Evolutionary conservation across 306 rosid genomes (phyloP).

Genomic region (Prunus mume): DNA sequence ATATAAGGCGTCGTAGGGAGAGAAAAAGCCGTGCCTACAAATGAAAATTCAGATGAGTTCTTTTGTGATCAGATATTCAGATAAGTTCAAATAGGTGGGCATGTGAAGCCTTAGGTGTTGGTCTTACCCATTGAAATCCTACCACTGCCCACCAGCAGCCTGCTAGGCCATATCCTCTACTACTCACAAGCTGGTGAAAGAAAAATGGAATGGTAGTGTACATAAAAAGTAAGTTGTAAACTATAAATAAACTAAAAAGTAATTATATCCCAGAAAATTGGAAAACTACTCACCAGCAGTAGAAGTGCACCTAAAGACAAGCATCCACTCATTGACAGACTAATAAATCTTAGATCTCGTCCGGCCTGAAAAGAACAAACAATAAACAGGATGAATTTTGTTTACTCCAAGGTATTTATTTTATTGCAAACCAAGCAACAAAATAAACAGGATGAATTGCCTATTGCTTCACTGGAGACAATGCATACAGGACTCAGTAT

Average conservation of each 20-base stretch:
- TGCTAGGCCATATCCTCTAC: slow-evolving; percentile 50
- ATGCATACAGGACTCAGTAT: slow-evolving; percentile 1
- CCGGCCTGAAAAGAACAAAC: slow-evolving; percentile 52
- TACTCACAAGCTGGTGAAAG: slow-evolving; percentile 38
- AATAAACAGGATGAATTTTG: neutral
- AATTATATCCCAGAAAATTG: slow-evolving; percentile 4
- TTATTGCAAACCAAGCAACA: neutral
- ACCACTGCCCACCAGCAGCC: slow-evolving; percentile 60
- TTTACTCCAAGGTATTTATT: neutral
- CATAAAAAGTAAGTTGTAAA: neutral
- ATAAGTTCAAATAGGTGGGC: neutral
- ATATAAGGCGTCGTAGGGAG: slow-evolving; percentile 27
- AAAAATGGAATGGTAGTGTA: slow-evolving; percentile 4
- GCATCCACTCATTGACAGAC: slow-evolving; percentile 61
- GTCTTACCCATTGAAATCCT: slow-evolving; percentile 62
- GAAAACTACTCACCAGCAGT: slow-evolving; percentile 32
- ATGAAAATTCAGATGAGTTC: neutral
- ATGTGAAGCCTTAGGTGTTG: slow-evolving; percentile 6
- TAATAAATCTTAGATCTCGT: slow-evolving; percentile 53
- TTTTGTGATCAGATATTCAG: neutral
- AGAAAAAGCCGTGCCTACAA: slow-evolving; percentile 31
- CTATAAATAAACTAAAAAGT: neutral
- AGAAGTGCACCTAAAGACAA: slow-evolving; percentile 42
- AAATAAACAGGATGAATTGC: neutral
- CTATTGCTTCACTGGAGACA: neutral